Base-by-base conservation (phyloP, 495 filamentous ascomycete genomes). In the Mytilinidion resinicola region DNA sequence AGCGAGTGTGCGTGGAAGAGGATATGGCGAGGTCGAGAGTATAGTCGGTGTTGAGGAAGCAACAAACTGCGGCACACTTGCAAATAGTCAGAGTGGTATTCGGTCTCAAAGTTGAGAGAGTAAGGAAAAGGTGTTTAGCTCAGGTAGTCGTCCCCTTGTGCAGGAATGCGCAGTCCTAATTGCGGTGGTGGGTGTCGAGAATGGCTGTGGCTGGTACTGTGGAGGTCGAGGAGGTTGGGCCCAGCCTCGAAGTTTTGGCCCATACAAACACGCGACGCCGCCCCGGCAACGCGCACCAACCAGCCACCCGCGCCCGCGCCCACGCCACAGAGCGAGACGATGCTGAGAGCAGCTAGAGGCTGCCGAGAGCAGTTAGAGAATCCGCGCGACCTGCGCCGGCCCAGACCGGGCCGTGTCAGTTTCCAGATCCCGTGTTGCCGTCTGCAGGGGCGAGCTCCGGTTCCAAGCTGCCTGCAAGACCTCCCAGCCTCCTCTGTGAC, bases 231-330 rank as follows among this genome's bases (percentile, higher is more conserved):
- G 50, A 41, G 50, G 50, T 38, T 53, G 50, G 36, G 48, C n/a
- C 6, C 30, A n/a, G 41, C 41, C 17, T 14, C 14, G 17, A 43
- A 4, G 8, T n/a, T 30, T 25, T 12, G 48, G 33, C 20, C 12
- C 50, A 53, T 19, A 41, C 36, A 53, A 51, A 51, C 48, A 51
- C 48, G 48, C 17, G 7, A 19, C 48, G 48, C 48, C 30, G 30
- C 17, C 48, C 48, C 48, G 48, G 48, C 48, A 51, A 51, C 48
- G 42, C 42, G 15, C 42, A 20, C 42, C 15, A 11, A 19, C 12
- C 46, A 25, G 21, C 46, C 21, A 49, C 21, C 17, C 33, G 46
- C 25, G 25, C 25, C 25, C 25, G 25, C 25, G 25, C 25, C 25
- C 25, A 30, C 25, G 25, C 6, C 25, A 30, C 25, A 30, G 25